Conservation (phyloP, 371 early-diverging fungal genomes). For the Mortierella sp. region DNA sequence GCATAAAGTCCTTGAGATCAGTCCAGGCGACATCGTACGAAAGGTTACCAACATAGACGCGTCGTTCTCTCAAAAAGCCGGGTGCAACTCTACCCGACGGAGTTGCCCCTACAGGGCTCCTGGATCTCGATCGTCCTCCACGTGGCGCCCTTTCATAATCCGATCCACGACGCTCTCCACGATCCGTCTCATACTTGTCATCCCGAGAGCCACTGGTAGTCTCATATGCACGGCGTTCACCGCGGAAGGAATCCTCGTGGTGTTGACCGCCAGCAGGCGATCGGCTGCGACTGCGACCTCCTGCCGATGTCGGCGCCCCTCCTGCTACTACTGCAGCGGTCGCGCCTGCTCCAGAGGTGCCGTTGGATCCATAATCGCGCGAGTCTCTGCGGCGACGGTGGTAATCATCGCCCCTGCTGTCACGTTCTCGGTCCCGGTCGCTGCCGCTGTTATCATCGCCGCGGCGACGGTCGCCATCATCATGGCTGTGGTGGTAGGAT, state of each 20-base stretch:
- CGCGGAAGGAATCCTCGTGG: slow-evolving; percentile 11
- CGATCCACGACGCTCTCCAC: slow-evolving; percentile 15
- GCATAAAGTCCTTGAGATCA: slow-evolving; percentile 85
- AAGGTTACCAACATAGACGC: slow-evolving; percentile 78
- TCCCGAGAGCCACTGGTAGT: slow-evolving; percentile 8
- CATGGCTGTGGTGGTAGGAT: not conserved
- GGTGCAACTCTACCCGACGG: not conserved
- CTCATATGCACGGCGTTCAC: not conserved
- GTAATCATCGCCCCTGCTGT: not conserved
- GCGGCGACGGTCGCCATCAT: slow-evolving; percentile 6
- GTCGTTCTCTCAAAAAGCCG: slow-evolving; percentile 53
- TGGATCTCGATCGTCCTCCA: slow-evolving; percentile 36
- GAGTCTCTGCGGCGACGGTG: slow-evolving; percentile 17
- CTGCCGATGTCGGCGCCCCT: not conserved
- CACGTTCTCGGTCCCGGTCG: slow-evolving; percentile 1
- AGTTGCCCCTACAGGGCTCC: slow-evolving; percentile 32
- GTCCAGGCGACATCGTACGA: slow-evolving; percentile 73
- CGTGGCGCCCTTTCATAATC: slow-evolving; percentile 10
- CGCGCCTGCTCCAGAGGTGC: not conserved
- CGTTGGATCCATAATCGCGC: slow-evolving; percentile 15
- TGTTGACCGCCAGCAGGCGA: not conserved
- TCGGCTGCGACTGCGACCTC: slow-evolving; percentile 22
- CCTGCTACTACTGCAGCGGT: not conserved
- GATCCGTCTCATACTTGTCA: slow-evolving; percentile 32
- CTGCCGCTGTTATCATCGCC: not conserved